Percentiles rank a stretch among this genome's conserved stretches.
These are phyloP conservation scores for Wallacemonas sp. DNA, from an alignment of 208 protist species.

Conservation along the genomic window DNA sequence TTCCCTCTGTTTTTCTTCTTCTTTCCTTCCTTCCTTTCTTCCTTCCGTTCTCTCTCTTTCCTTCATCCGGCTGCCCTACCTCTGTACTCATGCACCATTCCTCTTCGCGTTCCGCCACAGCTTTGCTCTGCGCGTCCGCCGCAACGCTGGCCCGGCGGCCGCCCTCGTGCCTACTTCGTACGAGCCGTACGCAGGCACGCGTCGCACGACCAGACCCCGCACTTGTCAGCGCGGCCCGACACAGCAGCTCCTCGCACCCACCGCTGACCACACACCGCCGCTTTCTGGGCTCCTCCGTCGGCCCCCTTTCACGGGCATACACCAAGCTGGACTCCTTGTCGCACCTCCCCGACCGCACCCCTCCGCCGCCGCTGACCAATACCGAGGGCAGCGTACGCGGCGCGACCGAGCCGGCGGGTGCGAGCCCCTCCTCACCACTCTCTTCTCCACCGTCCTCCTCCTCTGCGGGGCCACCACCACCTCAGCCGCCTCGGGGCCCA, in stretches of 20 bases:
- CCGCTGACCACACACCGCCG: background rate
- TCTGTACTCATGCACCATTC: slow-evolving; percentile 4
- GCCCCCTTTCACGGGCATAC: background rate
- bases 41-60: too few species aligned
- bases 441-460: too few species aligned
- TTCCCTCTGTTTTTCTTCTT: too few species aligned
- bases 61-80: too few species aligned
- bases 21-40: too few species aligned
- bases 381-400: background rate
- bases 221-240: background rate
- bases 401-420: too few species aligned
- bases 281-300: background rate
- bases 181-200: background rate
- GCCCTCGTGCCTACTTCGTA: background rate
- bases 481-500: too few species aligned
- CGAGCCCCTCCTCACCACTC: too few species aligned
- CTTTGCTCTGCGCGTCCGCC: background rate
- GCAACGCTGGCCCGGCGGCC: background rate
- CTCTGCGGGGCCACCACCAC: too few species aligned
- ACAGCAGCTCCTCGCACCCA: background rate
- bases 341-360: slow-evolving; percentile 4
- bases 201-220: too few species aligned
- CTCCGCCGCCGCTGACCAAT: background rate
- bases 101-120: background rate
- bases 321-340: slow-evolving; percentile 7